Base-by-base conservation (phyloP, 345 rosid species). In the Mangifera indica region DNA sequence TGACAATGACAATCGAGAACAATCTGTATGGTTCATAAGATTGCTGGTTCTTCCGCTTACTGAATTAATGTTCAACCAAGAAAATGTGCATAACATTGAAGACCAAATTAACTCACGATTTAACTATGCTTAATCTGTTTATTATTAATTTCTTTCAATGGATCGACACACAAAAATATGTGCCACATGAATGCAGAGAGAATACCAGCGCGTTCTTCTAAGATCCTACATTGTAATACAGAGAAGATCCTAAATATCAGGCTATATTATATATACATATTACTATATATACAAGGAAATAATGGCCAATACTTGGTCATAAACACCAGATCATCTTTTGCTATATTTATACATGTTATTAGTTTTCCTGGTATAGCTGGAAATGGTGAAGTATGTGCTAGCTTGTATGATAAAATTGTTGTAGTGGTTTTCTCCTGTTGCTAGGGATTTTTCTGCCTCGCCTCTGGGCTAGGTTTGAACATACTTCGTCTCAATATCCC, bases 401-500 rank as follows among this genome's bases (percentile, higher is more conserved):
- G 2, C 21, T 29, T 20, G 11, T 54, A 54, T 34, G 20, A 37
- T 67, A 51, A 51, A 66, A 40, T 40, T 40, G 3, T 5, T 55
- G n/a, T 26, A 25, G 57, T 60, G 24, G 12, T 29, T 59, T 44
- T 29, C 56, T 48, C 12, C 57, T 29, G 3, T 29, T 29, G 7
- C 63, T 7, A n/a, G 57, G 66, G 74, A n/a, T 46, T 59, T 45
- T 70, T 48, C 58, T 20, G 56, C 74, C 66, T 64, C 45, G 66
- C 60, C 74, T 32, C 37, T n/a, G 20, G 58, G 48, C 59, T 25
- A 18, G 66, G 59, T 70, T 58, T 70, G 64, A 45, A 25, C 32
- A n/a, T 42, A 64, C 73, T 58, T 70, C 44, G 64, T 45, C 54
- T n/a, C 7, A 64, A 45, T 13, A 17, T 53, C 26, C 70, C 22